These are phyloP conservation scores for Calycina herbarum DNA, from an alignment of 2,329 filamentous ascomycete genomes.

Conservation along the genomic window DNA sequence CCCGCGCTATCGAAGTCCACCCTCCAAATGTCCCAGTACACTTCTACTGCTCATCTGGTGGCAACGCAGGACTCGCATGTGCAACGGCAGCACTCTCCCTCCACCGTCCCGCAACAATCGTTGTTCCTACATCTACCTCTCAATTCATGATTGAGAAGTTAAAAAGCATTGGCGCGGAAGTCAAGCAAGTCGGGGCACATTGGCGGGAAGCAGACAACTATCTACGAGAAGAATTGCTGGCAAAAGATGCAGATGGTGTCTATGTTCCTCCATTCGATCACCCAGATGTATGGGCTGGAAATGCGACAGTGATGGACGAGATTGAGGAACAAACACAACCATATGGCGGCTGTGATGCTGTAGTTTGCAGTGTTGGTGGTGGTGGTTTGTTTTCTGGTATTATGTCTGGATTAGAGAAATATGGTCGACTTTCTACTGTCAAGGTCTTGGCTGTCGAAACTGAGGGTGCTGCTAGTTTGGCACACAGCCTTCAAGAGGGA, in stretches of 20 bases:
- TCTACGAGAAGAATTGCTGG: slow-evolving; percentile 59
- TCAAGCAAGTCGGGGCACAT: slow-evolving; percentile 66
- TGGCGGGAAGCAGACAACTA: slow-evolving; percentile 71
- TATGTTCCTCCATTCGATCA: slow-evolving; percentile 74
- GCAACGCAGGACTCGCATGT: slow-evolving; percentile 81
- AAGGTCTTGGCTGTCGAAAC: slow-evolving; percentile 76
- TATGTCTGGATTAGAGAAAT: slow-evolving; percentile 53
- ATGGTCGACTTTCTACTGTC: slow-evolving; percentile 18
- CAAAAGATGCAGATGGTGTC: slow-evolving; percentile 47
- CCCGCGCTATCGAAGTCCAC: slow-evolving; percentile 44
- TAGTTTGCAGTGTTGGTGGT: slow-evolving; percentile 78
- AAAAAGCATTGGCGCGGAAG: slow-evolving; percentile 64
- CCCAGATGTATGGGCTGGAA: slow-evolving; percentile 65
- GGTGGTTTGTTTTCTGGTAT: slow-evolving; percentile 79
- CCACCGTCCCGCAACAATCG: slow-evolving; percentile 68
- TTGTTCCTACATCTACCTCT: slow-evolving; percentile 66
- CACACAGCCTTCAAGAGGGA: slow-evolving; percentile 57
- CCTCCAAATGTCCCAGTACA: slow-evolving; percentile 44
- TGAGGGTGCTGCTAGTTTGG: slow-evolving; percentile 68
- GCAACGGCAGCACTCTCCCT: slow-evolving; percentile 71
- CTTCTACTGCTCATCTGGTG: slow-evolving; percentile 79
- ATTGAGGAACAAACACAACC: slow-evolving; percentile 30
- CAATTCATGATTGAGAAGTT: slow-evolving; percentile 72
- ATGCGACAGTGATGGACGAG: slow-evolving; percentile 55
- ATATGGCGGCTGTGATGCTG: slow-evolving; percentile 54